Base-by-base conservation (phyloP, 352 stramenopile species). In the Blastocystis sp. region DNA sequence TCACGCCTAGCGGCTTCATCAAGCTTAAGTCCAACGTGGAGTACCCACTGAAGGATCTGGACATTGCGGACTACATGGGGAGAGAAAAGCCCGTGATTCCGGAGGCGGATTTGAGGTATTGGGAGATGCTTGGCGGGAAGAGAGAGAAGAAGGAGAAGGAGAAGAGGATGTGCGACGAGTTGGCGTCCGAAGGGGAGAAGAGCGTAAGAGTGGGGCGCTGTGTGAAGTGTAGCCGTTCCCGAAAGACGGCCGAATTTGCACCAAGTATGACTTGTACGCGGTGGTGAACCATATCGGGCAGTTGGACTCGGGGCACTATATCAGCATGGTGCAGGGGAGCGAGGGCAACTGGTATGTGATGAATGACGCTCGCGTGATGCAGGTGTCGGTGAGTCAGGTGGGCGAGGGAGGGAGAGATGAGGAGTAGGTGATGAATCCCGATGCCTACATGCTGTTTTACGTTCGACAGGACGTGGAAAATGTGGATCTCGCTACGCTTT, bases 261-360 rank as follows among this genome's bases (percentile, higher is more conserved):
- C 91, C 79, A 89, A 97, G 24, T 98, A 98, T 87, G 96, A 98
- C 90, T 91, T 98, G 45, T 98, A 98, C 89, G 95, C 93, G 7
- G 95, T 99, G 9, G 94, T 98, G 52, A 97, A 99, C 91, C 97
- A 99, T 89, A 95, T 98, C 78, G 97, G 97, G 34, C 95, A 94
- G 1, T 91, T 98, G 0, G 95, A 94, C 42, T 94, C 92, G 66
- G 97, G 97, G 1, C 97, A 99, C 90, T 99, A 99, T 90, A 92
- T 93, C 80, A 91, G 90, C 52, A 94, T 89, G 87, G 71, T 94
- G 2, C 93, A 94, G 87, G 91, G 94, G 89, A 90, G 94, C 1
- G 93, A 95, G 43, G 93, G 93, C 40, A 97, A 98, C 89, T 99
- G 97, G 97, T 97, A 97, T 87, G 95, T 96, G 89, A 98, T 98